Evolutionary conservation across 2,329 filamentous ascomycete species (phyloP), one percentile per base, ranked within the genome.

Genomic region (Epichloe baconii): DNA sequence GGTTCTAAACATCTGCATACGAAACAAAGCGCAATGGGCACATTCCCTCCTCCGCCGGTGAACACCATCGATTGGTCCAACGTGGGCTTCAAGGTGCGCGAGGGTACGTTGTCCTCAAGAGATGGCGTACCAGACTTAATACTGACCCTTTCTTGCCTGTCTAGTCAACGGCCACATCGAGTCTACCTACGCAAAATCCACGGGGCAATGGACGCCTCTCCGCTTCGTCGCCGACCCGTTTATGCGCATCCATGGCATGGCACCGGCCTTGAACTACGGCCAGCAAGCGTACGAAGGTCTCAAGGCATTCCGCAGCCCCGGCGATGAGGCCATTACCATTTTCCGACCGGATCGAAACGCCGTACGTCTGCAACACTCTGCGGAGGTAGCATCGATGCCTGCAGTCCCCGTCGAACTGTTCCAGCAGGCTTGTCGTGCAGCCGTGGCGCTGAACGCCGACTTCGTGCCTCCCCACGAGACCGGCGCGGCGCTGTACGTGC

Each of bases 221-320:
- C 72, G 78, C 56, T 95, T 95, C 70, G 82, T 96, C 54, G 70
- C 80, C 54, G 87, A 91, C 61, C 91, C 91, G 6, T 90, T 78
- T 73, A 80, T 97, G 60, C 83, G 83, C 58, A 82, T 97, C 64
- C 91, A 97, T 69, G 93, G 91, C 68, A 93, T 98, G 87, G 84
- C 90, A 0, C 90, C 93, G 0, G 91, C 82, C 43, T 80, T 97
- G 57, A 98, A 98, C 77, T 98, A 98, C 68, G 89, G 91, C 53
- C 89, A 95, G 66, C 93, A 97, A 72, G 91, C 88, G 61, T 98
- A 95, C 74, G 93, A 98, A 68, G 93, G 93, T n/a, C 82, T 97
- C 66, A 97, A 97, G 70, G 90, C 91, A 51, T 96, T 96, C 78
- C 88, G 91, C 56, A 74, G 77, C 2, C 86, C 88, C 17, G 73